phyloP scores from a whole-genome alignment of 1,139 yeast genomes.

The Chernovozyma sophiae-reginae region DNA sequence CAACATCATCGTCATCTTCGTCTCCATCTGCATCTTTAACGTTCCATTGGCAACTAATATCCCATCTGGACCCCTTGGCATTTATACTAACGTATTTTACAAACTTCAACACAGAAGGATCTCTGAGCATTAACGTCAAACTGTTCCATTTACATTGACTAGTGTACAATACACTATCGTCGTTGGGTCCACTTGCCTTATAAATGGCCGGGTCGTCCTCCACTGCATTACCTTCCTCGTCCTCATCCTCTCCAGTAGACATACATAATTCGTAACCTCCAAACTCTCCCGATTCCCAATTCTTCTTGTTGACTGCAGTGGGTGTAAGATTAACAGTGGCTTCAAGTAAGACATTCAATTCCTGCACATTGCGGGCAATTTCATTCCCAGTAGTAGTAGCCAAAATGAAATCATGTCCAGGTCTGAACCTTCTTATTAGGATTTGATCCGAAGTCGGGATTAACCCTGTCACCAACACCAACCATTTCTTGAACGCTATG shows the following conservation, averaged over 20 bases:
- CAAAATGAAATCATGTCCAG: conserved; percentile 88
- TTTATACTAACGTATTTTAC: conserved; percentile 86
- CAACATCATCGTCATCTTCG: conserved; percentile 8
- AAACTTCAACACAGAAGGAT: conserved; percentile 79
- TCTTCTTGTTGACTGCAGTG: conserved; percentile 45
- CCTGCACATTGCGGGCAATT: conserved; percentile 29
- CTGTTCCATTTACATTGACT: conserved; percentile 84
- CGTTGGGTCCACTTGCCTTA: conserved; percentile 52
- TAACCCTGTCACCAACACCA: conserved; percentile 60
- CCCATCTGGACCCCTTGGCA: conserved; percentile 95
- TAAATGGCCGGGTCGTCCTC: conserved; percentile 55
- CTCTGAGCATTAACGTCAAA: conserved; percentile 73
- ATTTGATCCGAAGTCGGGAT: conserved; percentile 63
- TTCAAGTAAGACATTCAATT: conserved; percentile 52
- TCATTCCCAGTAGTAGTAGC: conserved; percentile 71
- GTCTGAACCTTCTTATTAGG: conserved; percentile 81
- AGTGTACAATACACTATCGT: conserved; percentile 77
- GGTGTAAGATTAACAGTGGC: conserved; percentile 81
- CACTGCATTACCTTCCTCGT: conserved; percentile 19
- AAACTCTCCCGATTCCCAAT: conserved; percentile 81
- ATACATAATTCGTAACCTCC: conserved; percentile 96
- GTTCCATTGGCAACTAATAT: conserved; percentile 76
- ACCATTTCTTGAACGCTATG: conserved; percentile 64
- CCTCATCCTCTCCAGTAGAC: conserved; percentile 53
- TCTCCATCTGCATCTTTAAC: conserved; percentile 37